Evolutionary conservation across 306 rosid genomes (phyloP), one percentile per base, ranked within the genome.

Genomic region (Delonix regia): DNA sequence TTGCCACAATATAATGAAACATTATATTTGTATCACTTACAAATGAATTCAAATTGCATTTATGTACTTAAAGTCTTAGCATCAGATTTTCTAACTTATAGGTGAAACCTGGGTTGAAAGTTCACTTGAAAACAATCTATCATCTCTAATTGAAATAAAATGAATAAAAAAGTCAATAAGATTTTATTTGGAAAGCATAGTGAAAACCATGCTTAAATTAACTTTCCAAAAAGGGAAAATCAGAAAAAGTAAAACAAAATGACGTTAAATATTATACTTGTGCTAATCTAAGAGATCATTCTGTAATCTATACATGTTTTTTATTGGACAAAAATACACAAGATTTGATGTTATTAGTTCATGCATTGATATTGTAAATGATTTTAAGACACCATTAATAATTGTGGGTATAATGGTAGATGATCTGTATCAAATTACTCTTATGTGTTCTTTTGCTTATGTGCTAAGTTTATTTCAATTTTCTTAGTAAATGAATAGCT

Each of bases 241-340:
- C 14, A 53, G 36, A 48, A 76, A 19, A 69, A 75, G 69, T 69
- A 11, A 62, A 69, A 61, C 22, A 47, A 44, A 12, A 66, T 5
- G 73, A 34, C 52, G 21, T 44, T 51, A 66, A 36, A 36, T 36
- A 53, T 59, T 70, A 39, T 11, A 52, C 68, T 63, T 36, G 74
- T 41, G 70, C 52, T 53, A 45, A 77, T 71, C 22, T 36, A 82
- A 53, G 24, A n/a, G 59, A 52, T 67, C 71, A 59, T 57, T 81
- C 45, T 66, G 44, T 64, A 65, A 73, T 27, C 57, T 3, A 16
- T 16, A 51, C 1, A 16, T 51, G 1, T 2, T 45, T 45, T 45
- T 45, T 15, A 14, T 48, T 4, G 27, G 61, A 80, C 53, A 51
- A 62, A 10, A 48, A 64, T 25, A 62, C 19, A 14, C 51, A 47